Evolutionary conservation across 441 rosid genomes (phyloP).

Genomic region (Iberis amara): DNA sequence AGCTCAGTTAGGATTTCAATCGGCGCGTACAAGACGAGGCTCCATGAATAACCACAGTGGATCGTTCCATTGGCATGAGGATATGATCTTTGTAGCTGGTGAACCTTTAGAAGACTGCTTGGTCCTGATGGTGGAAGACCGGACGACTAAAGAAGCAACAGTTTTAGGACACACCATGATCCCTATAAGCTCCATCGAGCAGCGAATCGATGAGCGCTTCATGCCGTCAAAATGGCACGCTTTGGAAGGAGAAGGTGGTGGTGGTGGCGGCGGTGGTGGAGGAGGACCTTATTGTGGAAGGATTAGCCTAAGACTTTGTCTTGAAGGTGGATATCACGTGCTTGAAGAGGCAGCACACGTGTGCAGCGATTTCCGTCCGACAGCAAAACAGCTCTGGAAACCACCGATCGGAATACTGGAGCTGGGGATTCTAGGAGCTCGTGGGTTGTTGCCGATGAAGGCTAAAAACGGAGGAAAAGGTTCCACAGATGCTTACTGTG

Average conservation of each 20-base stretch:
- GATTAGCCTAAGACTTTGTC: constrained; percentile 60
- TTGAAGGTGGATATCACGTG: constrained; percentile 97
- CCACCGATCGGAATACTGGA: constrained; percentile 80
- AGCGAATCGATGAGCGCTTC: constrained; percentile 67
- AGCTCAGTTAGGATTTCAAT: constrained; percentile 77
- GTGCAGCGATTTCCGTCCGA: constrained; percentile 91
- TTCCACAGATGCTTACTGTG: constrained; percentile 85
- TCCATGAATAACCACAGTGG: constrained; percentile 56
- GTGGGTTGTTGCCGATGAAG: constrained; percentile 85
- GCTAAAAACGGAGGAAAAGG: constrained; percentile 57
- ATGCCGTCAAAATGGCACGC: constrained; percentile 65
- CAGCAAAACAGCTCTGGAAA: constrained; percentile 95
- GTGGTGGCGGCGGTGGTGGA: constrained; percentile 12
- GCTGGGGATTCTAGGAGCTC: constrained; percentile 83
- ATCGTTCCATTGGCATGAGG: constrained; percentile 85
- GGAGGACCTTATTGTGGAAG: constrained; percentile 51
- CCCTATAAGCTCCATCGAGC: constrained; percentile 67
- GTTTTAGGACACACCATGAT: constrained; percentile 51
- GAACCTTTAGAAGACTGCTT: constrained; percentile 85
- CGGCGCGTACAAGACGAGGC: constrained; percentile 63
- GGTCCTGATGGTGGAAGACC: constrained; percentile 61
- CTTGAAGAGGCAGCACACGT: constrained; percentile 96
- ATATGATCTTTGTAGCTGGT: constrained; percentile 72
- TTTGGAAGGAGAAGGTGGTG: constrained; percentile 43
- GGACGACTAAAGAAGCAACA: constrained; percentile 45